These are phyloP conservation scores for Rhizophora apiculata DNA, from an alignment of 345 rosid species.

Conservation along the genomic window DNA sequence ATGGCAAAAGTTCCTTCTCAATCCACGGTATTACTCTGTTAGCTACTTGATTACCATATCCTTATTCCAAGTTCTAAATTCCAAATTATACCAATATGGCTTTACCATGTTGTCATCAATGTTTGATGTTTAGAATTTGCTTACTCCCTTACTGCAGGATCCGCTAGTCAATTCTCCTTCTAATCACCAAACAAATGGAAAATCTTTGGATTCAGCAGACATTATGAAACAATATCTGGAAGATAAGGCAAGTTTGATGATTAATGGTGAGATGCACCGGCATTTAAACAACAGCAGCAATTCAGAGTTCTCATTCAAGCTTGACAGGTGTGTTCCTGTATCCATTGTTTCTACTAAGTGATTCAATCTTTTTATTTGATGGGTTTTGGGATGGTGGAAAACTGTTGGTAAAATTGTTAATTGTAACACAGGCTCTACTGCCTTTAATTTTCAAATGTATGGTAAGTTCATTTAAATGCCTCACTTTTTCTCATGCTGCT, in stretches of 20 bases:
- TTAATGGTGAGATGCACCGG: conserved; percentile 24
- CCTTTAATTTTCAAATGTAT: too few relatives aligned
- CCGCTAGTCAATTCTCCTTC: conserved; percentile 33
- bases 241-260: conserved; percentile 20
- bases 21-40: conserved; percentile 47
- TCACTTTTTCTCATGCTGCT: too few relatives aligned
- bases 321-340: conserved; percentile 27
- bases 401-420: too few relatives aligned
- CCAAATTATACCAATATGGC: background rate
- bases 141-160: conserved; percentile 26
- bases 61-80: background rate
- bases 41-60: conserved; percentile 24
- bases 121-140: background rate
- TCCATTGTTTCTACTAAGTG: background rate
- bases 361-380: background rate
- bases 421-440: too few relatives aligned
- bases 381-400: background rate
- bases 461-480: too few relatives aligned
- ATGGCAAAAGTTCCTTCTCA: conserved; percentile 35
- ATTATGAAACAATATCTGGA: conserved; percentile 21
- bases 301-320: conserved; percentile 27
- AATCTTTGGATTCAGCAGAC: conserved; percentile 21
- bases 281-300: conserved; percentile 23
- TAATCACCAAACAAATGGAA: conserved; percentile 28
- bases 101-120: background rate